These are phyloP conservation scores for Saccharomycopsis amapae DNA, from an alignment of 805 yeast genomes.

Conservation along the genomic window DNA sequence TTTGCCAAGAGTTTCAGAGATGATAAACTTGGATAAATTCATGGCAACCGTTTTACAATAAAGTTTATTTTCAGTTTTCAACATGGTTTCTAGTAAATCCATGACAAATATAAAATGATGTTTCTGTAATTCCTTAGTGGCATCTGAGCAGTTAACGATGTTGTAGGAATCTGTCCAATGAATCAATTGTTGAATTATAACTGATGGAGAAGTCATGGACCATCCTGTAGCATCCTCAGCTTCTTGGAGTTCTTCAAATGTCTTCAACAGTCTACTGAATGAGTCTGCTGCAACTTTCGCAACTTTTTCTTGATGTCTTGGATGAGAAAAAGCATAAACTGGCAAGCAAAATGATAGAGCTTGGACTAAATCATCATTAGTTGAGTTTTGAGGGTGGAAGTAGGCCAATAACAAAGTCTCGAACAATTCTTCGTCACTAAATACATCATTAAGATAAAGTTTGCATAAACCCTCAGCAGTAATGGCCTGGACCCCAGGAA, in stretches of 20 bases:
- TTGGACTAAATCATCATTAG: slow-evolving; percentile 65
- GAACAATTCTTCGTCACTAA: slow-evolving; percentile 62
- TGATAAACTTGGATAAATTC: slow-evolving; percentile 41
- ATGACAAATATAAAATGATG: slow-evolving; percentile 51
- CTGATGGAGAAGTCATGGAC: slow-evolving; percentile 36
- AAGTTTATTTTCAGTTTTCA: slow-evolving; percentile 36
- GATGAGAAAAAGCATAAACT: slow-evolving; percentile 74
- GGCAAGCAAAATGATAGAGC: slow-evolving; percentile 84
- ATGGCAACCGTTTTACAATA: slow-evolving; percentile 44
- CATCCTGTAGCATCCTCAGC: slow-evolving; percentile 29
- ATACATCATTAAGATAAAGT: slow-evolving; percentile 66
- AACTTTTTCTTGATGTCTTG: slow-evolving; percentile 60
- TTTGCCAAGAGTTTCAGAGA: slow-evolving; percentile 30
- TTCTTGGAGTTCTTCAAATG: slow-evolving; percentile 34
- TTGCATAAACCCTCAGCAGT: slow-evolving; percentile 87
- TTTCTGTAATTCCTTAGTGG: slow-evolving; percentile 35
- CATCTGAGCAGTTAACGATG: slow-evolving; percentile 43
- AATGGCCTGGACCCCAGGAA: slow-evolving; percentile 64
- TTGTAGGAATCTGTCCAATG: slow-evolving; percentile 82
- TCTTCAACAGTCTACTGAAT: slow-evolving; percentile 45
- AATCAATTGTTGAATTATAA: slow-evolving; percentile 61
- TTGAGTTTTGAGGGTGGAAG: slow-evolving; percentile 59
- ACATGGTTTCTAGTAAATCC: slow-evolving; percentile 42
- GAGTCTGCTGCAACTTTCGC: slow-evolving; percentile 61
- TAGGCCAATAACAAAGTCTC: slow-evolving; percentile 67